A percentile compares a stretch with the other conserved stretches of the same genome.
Evolutionary conservation across 2,329 filamentous ascomycete species (phyloP).

Genomic region (Aureobasidium pullulans): DNA sequence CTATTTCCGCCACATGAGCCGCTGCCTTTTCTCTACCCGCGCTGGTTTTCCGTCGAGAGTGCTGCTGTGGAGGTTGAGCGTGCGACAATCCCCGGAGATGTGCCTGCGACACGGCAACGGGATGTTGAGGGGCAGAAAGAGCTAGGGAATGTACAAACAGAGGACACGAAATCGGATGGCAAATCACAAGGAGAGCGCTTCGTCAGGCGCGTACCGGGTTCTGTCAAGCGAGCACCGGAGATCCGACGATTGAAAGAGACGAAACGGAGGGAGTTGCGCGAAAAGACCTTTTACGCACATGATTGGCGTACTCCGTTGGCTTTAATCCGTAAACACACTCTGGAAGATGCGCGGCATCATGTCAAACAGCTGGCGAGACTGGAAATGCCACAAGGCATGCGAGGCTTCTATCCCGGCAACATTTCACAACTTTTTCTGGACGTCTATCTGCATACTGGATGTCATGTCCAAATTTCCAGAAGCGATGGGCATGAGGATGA

Average conservation of each 20-base stretch:
- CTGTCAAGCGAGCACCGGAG: not conserved
- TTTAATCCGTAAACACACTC: not conserved
- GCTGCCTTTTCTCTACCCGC: constrained; percentile 1
- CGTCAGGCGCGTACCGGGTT: not conserved
- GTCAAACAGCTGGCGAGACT: constrained; percentile 10
- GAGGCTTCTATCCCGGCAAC: constrained; percentile 9
- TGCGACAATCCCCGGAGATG: not conserved
- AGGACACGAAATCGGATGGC: too few relatives aligned
- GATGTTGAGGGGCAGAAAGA: not conserved
- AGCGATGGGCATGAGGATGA: not conserved
- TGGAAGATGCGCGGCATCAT: not conserved
- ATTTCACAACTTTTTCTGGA: constrained; percentile 4
- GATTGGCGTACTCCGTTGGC: constrained; percentile 9
- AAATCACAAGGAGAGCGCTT: not conserved
- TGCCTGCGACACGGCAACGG: not conserved
- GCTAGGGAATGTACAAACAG: not conserved
- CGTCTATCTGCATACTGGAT: constrained; percentile 7
- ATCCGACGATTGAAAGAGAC: not conserved
- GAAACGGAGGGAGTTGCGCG: not conserved
- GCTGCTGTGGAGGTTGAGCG: not conserved
- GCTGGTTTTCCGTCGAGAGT: not conserved
- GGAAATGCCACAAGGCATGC: constrained; percentile 11
- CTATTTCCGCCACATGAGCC: not conserved
- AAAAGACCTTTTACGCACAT: not conserved
- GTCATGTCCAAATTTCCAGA: constrained; percentile 7